Evolutionary conservation across 2,329 filamentous ascomycete species (phyloP).

Genomic region (Ophiostoma perfectum): DNA sequence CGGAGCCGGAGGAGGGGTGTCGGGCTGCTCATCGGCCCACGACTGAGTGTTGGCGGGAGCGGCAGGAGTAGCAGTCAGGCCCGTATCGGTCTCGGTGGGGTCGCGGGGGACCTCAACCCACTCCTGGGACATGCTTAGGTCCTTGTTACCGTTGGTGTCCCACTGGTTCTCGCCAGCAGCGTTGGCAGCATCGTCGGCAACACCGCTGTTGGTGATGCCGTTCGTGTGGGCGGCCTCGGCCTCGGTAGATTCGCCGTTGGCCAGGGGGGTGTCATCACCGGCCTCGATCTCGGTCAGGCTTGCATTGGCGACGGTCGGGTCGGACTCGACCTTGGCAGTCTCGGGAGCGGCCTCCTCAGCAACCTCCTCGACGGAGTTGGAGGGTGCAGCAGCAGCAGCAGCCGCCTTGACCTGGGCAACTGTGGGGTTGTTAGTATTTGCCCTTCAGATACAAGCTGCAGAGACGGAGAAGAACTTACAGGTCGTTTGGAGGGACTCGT

Average conservation of each 20-base stretch:
- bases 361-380: slow-evolving; percentile 33
- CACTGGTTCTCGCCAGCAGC: slow-evolving; percentile 61
- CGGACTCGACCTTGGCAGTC: slow-evolving; percentile 42
- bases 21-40: slow-evolving; percentile 77
- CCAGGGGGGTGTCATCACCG: slow-evolving; percentile 26
- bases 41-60: slow-evolving; percentile 54
- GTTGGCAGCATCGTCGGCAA: slow-evolving; percentile 51
- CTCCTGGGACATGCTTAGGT: slow-evolving; percentile 52
- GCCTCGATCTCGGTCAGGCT: slow-evolving; percentile 61
- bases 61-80: slow-evolving; percentile 50
- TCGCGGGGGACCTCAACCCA: slow-evolving; percentile 73
- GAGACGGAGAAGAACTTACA: slow-evolving; percentile 46
- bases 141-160: slow-evolving; percentile 45
- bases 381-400: slow-evolving; percentile 48
- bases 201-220: slow-evolving; percentile 42
- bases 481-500: slow-evolving; percentile 60
- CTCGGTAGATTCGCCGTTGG: slow-evolving; percentile 21
- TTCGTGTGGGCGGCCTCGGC: slow-evolving; percentile 21
- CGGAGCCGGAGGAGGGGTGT: slow-evolving; percentile 38
- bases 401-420: slow-evolving; percentile 55
- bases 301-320: slow-evolving; percentile 63
- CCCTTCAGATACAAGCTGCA: not conserved
- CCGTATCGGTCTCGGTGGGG: slow-evolving; percentile 66
- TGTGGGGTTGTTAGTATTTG: slow-evolving; percentile 30
- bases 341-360: slow-evolving; percentile 30